Conservation (phyloP, 345 rosid genomes). For the Turritis glabra region DNA sequence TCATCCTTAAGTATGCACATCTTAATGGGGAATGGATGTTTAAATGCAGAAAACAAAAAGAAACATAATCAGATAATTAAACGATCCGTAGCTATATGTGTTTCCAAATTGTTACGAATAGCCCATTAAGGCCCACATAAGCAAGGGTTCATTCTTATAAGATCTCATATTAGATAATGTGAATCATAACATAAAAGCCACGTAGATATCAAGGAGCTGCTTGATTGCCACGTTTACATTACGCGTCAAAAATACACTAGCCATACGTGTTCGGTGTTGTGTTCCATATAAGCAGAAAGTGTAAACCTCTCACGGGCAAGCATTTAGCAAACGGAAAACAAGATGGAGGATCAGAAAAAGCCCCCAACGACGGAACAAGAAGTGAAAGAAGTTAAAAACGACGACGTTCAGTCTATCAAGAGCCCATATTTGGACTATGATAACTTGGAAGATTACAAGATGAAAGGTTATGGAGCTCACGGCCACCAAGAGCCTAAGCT, state of each 20-base stretch:
- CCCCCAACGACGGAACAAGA: not conserved
- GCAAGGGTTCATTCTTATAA: too few species aligned
- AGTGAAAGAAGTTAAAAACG: not conserved
- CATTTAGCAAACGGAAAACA: not conserved
- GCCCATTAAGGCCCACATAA: too few species aligned
- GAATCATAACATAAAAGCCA: not conserved
- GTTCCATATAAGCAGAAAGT: not conserved
- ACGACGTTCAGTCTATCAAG: not conserved
- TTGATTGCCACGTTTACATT: not conserved
- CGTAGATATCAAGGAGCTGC: not conserved
- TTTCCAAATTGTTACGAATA: too few species aligned
- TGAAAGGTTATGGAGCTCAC: slow-evolving; percentile 56
- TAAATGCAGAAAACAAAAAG: too few species aligned
- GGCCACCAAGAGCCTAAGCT: slow-evolving; percentile 56
- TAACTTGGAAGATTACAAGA: slow-evolving; percentile 35
- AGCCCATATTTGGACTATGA: slow-evolving; percentile 1
- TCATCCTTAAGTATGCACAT: too few species aligned
- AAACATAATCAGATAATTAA: too few species aligned
- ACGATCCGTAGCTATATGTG: too few species aligned
- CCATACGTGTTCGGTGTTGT: too few species aligned
- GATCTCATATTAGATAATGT: too few species aligned
- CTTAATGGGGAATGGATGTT: too few species aligned
- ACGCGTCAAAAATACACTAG: not conserved
- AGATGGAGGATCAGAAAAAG: not conserved
- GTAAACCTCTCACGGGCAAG: not conserved